A percentile compares a stretch with the other conserved stretches of the same genome.
phyloP scores from a whole-genome alignment of 306 rosid species.

The Medicago lupulina region DNA sequence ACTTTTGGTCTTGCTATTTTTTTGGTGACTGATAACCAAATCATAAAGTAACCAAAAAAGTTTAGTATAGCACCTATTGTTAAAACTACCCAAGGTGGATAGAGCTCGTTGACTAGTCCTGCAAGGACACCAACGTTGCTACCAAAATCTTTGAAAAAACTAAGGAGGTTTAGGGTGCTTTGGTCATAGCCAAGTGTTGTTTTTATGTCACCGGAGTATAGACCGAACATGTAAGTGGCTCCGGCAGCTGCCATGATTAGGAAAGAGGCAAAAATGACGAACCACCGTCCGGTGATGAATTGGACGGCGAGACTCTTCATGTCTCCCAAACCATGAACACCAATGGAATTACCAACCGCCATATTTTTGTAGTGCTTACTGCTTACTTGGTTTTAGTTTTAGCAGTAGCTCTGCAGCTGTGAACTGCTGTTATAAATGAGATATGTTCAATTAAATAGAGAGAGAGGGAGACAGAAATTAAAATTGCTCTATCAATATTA shows the following conservation, averaged over 20 bases:
- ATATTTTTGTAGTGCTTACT: not conserved
- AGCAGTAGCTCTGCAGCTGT: too few species aligned
- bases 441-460: too few species aligned
- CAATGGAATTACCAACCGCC: not conserved
- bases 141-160: conserved; percentile 89
- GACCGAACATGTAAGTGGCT: conserved; percentile 81
- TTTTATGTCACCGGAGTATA: conserved; percentile 73
- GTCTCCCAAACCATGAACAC: conserved; percentile 33
- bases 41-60: conserved; percentile 81
- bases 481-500: too few species aligned
- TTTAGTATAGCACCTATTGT: conserved; percentile 62
- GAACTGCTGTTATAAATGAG: too few species aligned
- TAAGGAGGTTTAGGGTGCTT: conserved; percentile 69
- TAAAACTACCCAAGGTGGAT: conserved; percentile 71
- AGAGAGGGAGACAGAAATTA: too few species aligned
- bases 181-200: conserved; percentile 72
- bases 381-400: not conserved
- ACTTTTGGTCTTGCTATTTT: conserved; percentile 56
- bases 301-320: conserved; percentile 50
- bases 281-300: conserved; percentile 74
- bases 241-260: conserved; percentile 83
- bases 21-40: conserved; percentile 63
- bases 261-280: conserved; percentile 71
- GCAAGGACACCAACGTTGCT: conserved; percentile 74
- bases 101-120: conserved; percentile 75